phyloP scores from a whole-genome alignment of 208 protist species.

The Leishmania tropica region DNA sequence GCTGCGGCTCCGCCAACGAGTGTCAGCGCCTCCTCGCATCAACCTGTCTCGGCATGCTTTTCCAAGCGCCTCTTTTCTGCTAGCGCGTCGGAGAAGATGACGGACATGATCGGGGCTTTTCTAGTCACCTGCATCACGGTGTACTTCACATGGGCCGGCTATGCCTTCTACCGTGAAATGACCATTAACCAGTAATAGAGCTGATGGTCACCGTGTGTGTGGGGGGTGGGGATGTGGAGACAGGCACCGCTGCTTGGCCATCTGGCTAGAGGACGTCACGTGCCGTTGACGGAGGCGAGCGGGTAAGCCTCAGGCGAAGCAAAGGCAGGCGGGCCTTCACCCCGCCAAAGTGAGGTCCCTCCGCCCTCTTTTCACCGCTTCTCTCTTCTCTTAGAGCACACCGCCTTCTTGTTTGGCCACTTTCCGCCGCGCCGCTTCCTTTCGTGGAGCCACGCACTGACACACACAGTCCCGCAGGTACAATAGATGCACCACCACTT shows the following conservation, averaged over 20 bases:
- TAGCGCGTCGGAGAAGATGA: slow-evolving; percentile 5
- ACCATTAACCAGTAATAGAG: neutral
- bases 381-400: neutral
- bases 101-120: slow-evolving; percentile 64
- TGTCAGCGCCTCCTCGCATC: neutral
- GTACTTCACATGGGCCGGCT: slow-evolving; percentile 76
- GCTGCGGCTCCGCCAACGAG: neutral
- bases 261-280: neutral
- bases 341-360: neutral
- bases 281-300: neutral
- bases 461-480: neutral
- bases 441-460: neutral
- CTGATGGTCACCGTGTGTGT: neutral
- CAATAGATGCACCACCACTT: slow-evolving; percentile 1
- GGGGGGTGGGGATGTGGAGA: neutral
- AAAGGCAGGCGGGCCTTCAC: neutral
- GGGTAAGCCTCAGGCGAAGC: neutral
- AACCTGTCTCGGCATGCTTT: neutral
- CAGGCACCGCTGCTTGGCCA: neutral
- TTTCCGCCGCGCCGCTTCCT: neutral
- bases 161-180: slow-evolving; percentile 72
- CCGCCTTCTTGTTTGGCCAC: neutral
- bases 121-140: slow-evolving; percentile 64
- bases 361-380: neutral
- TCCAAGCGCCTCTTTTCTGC: neutral